Evolutionary conservation across 139 green algal genomes (phyloP), one percentile per base, ranked within the genome.

Genomic region (Auxenochlorella pyrenoidosa): DNA sequence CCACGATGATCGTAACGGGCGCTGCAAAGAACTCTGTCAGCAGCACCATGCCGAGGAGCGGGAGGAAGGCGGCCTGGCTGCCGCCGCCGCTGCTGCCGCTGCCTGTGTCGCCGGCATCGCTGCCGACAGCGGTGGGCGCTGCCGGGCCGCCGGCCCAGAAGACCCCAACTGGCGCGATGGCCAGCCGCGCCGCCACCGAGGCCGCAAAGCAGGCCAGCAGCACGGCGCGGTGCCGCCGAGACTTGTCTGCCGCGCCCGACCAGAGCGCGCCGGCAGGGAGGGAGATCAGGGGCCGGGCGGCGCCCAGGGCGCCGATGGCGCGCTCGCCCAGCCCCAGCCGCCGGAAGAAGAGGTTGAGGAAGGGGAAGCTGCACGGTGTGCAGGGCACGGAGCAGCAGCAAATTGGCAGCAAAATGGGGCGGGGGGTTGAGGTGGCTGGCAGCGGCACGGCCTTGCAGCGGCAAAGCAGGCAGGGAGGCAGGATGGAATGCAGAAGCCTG

Each of bases 291-390:
- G 87, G 87, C 16, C 72, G 54, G 1, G 90, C n/a, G 38, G 88
- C 81, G 22, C 90, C 88, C 38, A 94, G 72, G 10, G 87, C 19
- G 5, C 92, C 89, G 43, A 94, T 92, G 68, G 89, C 83, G 5
- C 77, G 68, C 28, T 94, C 90, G 0, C 24, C 84, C 21, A 95
- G 68, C 38, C 92, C 93, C 2, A 82, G 32, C 6, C 65, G n/a
- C 0, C 91, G 44, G 84, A 91, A 95, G 71, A 90, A 82, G 24
- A 95, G 63, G 82, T 94, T 95, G 28, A 95, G 51, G 77, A 90
- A 95, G 6, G 92, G 92, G 36, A 87, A 88, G 12, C 94, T 28
- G 75, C 85, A 91, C 1, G 89, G 54, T 24, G 16, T 24, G 54
- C 54, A 63, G 54, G 54, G 2, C 13, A 24, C 12, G 54, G 22